Evolutionary conservation across 2,329 filamentous ascomycete genomes (phyloP).

Genomic region (Pseudogymnoascus sp.): DNA sequence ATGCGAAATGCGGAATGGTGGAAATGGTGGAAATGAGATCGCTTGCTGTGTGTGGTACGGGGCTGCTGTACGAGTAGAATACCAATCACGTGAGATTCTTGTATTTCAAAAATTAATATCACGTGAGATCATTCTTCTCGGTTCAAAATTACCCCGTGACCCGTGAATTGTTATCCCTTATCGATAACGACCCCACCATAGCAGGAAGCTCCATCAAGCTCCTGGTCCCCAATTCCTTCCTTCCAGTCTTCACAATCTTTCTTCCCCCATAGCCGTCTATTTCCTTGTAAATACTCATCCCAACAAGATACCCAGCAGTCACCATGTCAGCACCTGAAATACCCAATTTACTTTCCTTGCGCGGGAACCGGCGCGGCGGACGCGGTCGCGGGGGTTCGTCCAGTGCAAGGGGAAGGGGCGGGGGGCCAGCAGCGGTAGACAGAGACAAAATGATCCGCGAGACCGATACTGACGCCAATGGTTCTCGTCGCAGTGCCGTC

Average conservation of each 20-base stretch:
- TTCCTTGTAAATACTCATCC: not conserved
- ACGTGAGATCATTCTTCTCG: not conserved
- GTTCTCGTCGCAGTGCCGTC: conserved; percentile 83
- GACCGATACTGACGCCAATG: conserved; percentile 86
- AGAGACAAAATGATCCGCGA: conserved; percentile 75
- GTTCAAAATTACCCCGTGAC: not conserved
- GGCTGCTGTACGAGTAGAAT: too few species aligned
- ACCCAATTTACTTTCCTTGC: conserved; percentile 64
- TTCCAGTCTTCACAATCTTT: not conserved
- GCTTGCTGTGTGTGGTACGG: not conserved
- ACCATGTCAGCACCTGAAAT: conserved; percentile 42
- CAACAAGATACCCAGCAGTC: not conserved
- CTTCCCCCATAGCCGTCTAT: not conserved
- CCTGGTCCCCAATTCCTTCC: not conserved
- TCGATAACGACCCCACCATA: not conserved
- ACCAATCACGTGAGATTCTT: not conserved
- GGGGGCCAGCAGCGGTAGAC: not conserved
- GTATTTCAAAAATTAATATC: not conserved
- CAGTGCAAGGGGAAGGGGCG: conserved; percentile 14
- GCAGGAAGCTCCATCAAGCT: not conserved
- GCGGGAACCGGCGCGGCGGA: conserved; percentile 39
- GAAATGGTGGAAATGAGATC: not conserved
- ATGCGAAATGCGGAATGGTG: too few species aligned
- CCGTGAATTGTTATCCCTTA: not conserved
- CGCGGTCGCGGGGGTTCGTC: conserved; percentile 23